These are phyloP conservation scores for Nakaseomyces nivariensis DNA, from an alignment of 1,139 yeast species.

Conservation along the genomic window DNA sequence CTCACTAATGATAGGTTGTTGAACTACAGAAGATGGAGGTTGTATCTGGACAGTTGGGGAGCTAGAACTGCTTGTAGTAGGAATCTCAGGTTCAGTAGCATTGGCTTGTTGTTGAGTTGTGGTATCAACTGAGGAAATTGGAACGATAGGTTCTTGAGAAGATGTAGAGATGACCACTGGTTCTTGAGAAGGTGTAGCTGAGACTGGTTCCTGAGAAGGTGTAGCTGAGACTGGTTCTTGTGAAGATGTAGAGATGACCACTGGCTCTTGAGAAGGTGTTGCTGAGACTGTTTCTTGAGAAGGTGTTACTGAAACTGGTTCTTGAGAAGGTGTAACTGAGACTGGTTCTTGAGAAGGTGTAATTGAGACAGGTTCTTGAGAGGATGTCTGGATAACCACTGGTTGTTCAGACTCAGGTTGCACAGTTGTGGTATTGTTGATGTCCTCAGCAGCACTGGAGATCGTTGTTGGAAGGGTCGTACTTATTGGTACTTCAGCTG, in stretches of 20 bases:
- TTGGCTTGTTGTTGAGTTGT: slow-evolving; percentile 8
- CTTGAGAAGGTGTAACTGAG: not conserved
- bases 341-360: not conserved
- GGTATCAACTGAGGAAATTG: slow-evolving; percentile 1
- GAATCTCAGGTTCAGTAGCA: slow-evolving; percentile 1
- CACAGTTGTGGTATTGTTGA: not conserved
- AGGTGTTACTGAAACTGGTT: too few relatives aligned
- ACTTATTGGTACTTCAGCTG: not conserved
- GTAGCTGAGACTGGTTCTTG: not conserved
- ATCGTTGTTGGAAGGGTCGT: not conserved
- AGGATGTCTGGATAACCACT: not conserved
- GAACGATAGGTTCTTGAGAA: not conserved
- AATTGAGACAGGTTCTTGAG: not conserved
- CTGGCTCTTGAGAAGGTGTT: not conserved
- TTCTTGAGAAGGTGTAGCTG: not conserved
- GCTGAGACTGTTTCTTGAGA: too few relatives aligned
- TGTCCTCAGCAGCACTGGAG: not conserved
- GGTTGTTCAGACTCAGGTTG: not conserved
- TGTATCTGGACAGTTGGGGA: not conserved
- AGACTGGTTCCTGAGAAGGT: not conserved
- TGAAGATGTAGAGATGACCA: not conserved
- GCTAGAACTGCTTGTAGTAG: not conserved
- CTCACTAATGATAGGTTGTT: not conserved
- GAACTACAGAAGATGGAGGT: not conserved
- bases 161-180: not conserved